Base-by-base conservation (phyloP, 1,284 basidiomycete species). In the Sanguinoderma infundibulare region DNA sequence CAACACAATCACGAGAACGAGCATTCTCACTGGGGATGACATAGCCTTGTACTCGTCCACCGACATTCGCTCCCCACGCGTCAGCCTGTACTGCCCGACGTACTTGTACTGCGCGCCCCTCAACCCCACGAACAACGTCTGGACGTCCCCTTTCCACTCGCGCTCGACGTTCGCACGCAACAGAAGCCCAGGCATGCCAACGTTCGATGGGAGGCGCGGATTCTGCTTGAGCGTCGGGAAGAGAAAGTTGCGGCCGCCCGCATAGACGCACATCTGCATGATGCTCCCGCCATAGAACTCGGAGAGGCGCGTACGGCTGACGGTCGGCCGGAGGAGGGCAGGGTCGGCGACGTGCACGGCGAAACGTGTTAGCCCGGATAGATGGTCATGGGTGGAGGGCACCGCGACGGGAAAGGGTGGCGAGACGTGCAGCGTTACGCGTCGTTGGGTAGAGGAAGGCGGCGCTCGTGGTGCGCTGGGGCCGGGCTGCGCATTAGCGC, bases 1-100 rank as follows among this genome's bases (percentile, higher is more conserved):
- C 34, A 39, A 30, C 50, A 20, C 15, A 14, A 26, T 22, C n/a
- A 15, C 34, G 24, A 10, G 39, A 28, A 15, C 32, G n/a, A 3
- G 17, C 3, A 30, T 24, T 32, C 15, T 35, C n/a, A 49, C 44
- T 20, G 36, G n/a, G 14, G 28, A 20, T 12, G 22, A 10, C 10
- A 35, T 24, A 0, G 52, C 22, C 24, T 32, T 12, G 53, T 53
- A 73, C 50, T 73, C 71, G 9, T 60, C 65, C 14, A 15, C 28
- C 5, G 62, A 50, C 17, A 73, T 39, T 7, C 66, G 57, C 17
- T 51, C 51, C 17, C 57, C 53, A 0, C 15, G 30, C 2, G 24
- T 34, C 15, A 67, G 46, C 44, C 55, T 35, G 34, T 72, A 72
- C 54, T 71, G 63, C 4, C 72, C 69, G n/a, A 69, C 46, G 39